Evolutionary conservation across 2,329 filamentous ascomycete species (phyloP).

Genomic region (Epicoccum sorghinum): DNA sequence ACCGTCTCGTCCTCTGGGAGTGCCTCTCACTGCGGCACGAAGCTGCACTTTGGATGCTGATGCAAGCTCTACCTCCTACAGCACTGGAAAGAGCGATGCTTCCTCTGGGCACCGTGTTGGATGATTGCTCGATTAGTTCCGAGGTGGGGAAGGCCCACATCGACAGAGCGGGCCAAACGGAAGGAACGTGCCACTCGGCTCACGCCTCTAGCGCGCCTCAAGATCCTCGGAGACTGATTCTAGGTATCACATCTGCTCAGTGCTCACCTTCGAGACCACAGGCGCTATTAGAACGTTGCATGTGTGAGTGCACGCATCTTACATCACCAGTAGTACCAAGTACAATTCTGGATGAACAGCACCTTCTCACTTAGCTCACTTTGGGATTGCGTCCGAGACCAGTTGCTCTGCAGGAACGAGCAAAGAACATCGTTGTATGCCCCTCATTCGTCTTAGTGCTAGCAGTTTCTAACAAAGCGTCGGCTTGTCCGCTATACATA

Average conservation of each 20-base stretch:
- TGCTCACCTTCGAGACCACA: background rate
- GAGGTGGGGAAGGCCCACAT: slow-evolving; percentile 11
- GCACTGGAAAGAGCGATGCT: background rate
- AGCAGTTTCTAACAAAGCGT: too few species aligned
- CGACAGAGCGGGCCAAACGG: slow-evolving; percentile 14
- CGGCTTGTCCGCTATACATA: background rate
- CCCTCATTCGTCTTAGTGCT: too few species aligned
- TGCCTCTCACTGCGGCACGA: background rate
- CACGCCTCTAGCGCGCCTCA: slow-evolving; percentile 3
- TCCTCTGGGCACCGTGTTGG: slow-evolving; percentile 14
- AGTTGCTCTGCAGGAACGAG: too few species aligned
- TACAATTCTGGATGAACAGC: background rate
- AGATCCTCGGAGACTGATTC: slow-evolving; percentile 4
- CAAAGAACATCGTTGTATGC: too few species aligned
- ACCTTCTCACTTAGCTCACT: too few species aligned
- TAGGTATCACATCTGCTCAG: background rate
- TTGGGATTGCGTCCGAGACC: too few species aligned
- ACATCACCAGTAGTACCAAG: background rate
- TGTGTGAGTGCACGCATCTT: background rate
- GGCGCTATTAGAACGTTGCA: background rate
- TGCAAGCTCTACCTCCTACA: background rate
- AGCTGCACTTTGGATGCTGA: background rate
- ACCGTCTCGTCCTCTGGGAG: background rate
- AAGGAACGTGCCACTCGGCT: slow-evolving; percentile 15
- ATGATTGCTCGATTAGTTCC: slow-evolving; percentile 15